These are phyloP conservation scores for Chlamydomonas schloesseri DNA, from an alignment of 139 green algal genomes.

Conservation along the genomic window DNA sequence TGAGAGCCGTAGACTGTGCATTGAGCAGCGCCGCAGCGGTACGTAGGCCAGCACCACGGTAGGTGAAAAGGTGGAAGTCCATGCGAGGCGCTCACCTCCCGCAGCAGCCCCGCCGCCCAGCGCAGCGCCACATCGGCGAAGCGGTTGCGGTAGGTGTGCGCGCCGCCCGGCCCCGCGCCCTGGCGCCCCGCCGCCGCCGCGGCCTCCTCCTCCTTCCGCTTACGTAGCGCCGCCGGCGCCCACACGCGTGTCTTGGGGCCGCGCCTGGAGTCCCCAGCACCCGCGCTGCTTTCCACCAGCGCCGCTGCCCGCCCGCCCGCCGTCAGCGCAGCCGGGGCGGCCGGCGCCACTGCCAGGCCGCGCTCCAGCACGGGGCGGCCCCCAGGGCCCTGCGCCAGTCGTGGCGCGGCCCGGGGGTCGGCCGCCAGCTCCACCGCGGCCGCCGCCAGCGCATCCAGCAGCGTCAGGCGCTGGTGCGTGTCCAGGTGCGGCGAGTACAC, in stretches of 20 bases:
- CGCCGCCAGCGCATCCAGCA: constrained; percentile 75
- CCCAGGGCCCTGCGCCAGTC: constrained; percentile 4
- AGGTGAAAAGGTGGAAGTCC: no score
- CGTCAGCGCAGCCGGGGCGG: not conserved
- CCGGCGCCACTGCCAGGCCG: not conserved
- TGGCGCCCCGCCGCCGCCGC: not conserved
- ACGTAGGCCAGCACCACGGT: no score
- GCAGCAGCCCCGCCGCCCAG: constrained; percentile 76
- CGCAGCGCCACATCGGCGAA: constrained; percentile 71
- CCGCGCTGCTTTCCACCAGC: not conserved
- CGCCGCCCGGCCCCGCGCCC: not conserved
- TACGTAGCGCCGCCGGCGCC: constrained; percentile 40
- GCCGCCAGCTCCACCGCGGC: constrained; percentile 65
- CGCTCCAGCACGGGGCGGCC: not conserved
- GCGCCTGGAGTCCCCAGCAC: not conserved
- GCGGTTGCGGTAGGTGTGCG: constrained; percentile 47
- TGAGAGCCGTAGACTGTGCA: no score
- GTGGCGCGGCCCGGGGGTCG: constrained; percentile 35
- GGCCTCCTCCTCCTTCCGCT: not conserved
- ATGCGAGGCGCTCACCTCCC: constrained; percentile 39
- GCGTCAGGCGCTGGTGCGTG: constrained; percentile 66
- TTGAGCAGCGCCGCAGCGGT: no score
- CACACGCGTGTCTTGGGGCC: constrained; percentile 47
- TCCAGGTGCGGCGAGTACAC: constrained; percentile 83
- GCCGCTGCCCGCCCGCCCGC: no score